Conservation (phyloP, 371 early-diverging fungal species). For the Cladochytrium tenue region DNA sequence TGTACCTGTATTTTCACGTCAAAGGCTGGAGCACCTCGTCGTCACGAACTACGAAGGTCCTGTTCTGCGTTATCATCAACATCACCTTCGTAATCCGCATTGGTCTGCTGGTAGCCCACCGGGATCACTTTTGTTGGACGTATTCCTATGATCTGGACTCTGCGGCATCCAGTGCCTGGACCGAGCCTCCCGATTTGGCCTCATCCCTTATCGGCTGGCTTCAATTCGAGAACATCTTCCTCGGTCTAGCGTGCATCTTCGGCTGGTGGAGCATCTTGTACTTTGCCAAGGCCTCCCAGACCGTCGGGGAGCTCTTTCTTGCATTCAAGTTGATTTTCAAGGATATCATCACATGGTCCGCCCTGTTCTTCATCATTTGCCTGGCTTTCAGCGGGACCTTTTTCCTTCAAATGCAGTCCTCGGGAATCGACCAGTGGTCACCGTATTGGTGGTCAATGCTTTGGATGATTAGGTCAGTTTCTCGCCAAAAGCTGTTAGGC, state of each 20-base stretch:
- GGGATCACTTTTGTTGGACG: too few relatives aligned
- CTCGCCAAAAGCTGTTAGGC: slow-evolving; percentile 11
- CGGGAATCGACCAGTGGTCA: background rate
- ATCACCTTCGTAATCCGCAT: too few relatives aligned
- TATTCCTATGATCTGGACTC: too few relatives aligned
- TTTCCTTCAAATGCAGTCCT: slow-evolving; percentile 21
- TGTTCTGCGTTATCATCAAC: too few relatives aligned
- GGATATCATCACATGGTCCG: slow-evolving; percentile 16
- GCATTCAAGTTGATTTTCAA: slow-evolving; percentile 10
- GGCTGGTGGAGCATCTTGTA: slow-evolving; percentile 17
- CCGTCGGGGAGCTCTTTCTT: slow-evolving; percentile 12
- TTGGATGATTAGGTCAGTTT: background rate
- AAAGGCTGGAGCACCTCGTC: too few relatives aligned
- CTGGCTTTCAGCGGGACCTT: slow-evolving; percentile 11
- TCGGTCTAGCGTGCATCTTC: slow-evolving; percentile 11
- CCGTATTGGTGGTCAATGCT: slow-evolving; percentile 10
- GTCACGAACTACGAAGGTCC: too few relatives aligned
- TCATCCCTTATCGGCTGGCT: too few relatives aligned
- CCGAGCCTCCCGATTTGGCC: too few relatives aligned
- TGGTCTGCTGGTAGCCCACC: too few relatives aligned
- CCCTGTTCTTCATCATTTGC: slow-evolving; percentile 6
- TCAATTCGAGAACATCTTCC: slow-evolving; percentile 16
- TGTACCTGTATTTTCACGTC: too few relatives aligned
- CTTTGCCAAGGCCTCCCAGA: slow-evolving; percentile 17
- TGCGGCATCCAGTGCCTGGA: too few relatives aligned